Evolutionary conservation across 2,329 filamentous ascomycete species (phyloP).

Genomic region (Plectosphaerella sp.): DNA sequence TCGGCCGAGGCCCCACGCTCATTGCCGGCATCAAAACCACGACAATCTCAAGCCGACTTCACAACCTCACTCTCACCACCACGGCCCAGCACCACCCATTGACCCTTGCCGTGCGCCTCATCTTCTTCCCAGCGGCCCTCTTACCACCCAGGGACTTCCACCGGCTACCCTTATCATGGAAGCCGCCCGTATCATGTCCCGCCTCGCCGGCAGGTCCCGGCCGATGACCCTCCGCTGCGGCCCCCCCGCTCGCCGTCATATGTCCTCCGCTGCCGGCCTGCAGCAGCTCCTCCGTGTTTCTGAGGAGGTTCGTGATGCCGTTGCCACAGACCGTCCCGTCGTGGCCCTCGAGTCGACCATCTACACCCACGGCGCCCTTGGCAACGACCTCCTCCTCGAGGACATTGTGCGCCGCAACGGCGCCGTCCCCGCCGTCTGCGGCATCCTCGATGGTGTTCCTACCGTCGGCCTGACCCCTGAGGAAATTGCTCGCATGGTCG

Average conservation of each 20-base stretch:
- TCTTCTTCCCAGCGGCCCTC: too few species aligned
- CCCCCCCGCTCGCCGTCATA: not conserved
- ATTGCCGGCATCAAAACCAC: too few species aligned
- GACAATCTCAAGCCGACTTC: too few species aligned
- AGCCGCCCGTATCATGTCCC: too few species aligned
- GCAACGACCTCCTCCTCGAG: constrained; percentile 69
- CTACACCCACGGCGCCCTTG: constrained; percentile 89
- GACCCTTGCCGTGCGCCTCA: too few species aligned
- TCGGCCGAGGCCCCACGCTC: not conserved
- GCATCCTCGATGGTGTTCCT: constrained; percentile 77
- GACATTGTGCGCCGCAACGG: constrained; percentile 76
- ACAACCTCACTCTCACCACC: too few species aligned
- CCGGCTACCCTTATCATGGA: too few species aligned
- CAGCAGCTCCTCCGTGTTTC: constrained; percentile 62
- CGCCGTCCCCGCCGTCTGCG: constrained; percentile 85
- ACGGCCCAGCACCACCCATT: too few species aligned
- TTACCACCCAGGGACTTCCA: too few species aligned
- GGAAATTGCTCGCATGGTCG: constrained; percentile 71
- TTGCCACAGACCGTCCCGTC: constrained; percentile 71
- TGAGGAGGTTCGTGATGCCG: constrained; percentile 75
- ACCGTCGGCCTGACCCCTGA: constrained; percentile 70
- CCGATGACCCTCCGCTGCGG: not conserved
- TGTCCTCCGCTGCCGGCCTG: constrained; percentile 18
- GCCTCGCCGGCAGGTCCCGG: not conserved
- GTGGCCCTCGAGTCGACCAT: constrained; percentile 95